These are phyloP conservation scores for Protea cynaroides DNA, from an alignment of 164 flowering plant genomes.

Conservation along the genomic window DNA sequence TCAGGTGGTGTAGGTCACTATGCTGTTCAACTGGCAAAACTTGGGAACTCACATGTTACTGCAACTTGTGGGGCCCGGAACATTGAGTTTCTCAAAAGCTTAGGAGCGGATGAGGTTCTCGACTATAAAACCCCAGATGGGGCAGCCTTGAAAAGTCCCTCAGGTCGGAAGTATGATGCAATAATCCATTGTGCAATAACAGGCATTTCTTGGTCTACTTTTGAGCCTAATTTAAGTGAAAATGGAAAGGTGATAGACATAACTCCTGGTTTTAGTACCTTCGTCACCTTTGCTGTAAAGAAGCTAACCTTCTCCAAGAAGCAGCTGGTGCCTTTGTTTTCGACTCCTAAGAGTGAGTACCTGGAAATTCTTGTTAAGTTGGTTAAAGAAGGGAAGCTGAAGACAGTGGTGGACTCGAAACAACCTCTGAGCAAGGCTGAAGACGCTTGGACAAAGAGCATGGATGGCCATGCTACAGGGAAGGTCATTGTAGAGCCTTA, in stretches of 20 bases:
- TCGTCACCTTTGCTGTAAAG: too few species aligned
- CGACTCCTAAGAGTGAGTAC: too few species aligned
- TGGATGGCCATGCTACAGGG: too few species aligned
- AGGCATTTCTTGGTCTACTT: slow-evolving; percentile 24
- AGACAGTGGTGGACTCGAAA: slow-evolving; percentile 15
- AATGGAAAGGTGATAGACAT: neutral
- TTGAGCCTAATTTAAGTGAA: slow-evolving; percentile 19
- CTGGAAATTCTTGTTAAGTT: too few species aligned
- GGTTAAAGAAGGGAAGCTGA: neutral
- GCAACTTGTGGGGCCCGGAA: slow-evolving; percentile 35
- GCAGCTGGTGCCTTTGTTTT: too few species aligned
- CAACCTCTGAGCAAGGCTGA: too few species aligned
- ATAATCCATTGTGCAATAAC: slow-evolving; percentile 24
- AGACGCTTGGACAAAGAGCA: too few species aligned
- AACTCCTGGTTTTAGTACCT: too few species aligned
- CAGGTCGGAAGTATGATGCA: slow-evolving; percentile 26
- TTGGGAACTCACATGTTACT: slow-evolving; percentile 9
- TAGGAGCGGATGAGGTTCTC: slow-evolving; percentile 34
- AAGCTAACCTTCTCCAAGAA: too few species aligned
- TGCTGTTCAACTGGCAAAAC: slow-evolving; percentile 8
- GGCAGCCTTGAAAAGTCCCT: slow-evolving; percentile 26
- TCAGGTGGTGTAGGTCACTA: slow-evolving; percentile 9
- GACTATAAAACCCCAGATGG: slow-evolving; percentile 33
- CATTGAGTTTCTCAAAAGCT: slow-evolving; percentile 23
- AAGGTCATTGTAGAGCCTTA: too few species aligned